Evolutionary conservation across 1,284 basidiomycete species (phyloP).

Genomic region (Microbotryomycetes sp.): DNA sequence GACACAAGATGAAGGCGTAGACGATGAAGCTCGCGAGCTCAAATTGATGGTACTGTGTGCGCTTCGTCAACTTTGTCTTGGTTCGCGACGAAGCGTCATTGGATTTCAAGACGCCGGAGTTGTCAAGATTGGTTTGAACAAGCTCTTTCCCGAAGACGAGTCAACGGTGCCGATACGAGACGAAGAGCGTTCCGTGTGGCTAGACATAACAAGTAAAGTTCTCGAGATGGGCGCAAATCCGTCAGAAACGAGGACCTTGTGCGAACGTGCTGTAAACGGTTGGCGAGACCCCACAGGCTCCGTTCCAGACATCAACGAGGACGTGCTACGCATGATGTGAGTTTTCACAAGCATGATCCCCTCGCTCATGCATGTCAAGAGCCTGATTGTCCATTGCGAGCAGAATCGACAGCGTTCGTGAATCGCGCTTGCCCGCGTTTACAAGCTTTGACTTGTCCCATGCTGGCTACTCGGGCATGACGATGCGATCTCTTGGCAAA

Average conservation of each 20-base stretch:
- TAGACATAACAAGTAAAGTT: background rate
- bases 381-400: background rate
- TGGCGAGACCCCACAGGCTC: background rate
- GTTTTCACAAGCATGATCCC: background rate
- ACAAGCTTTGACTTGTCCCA: constrained; percentile 12
- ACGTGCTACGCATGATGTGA: constrained; percentile 2
- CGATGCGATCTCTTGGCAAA: constrained; percentile 5
- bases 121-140: background rate
- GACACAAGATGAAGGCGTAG: background rate
- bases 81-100: background rate
- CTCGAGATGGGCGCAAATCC: constrained; percentile 7
- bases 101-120: constrained; percentile 6
- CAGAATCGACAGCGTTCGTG: constrained; percentile 7
- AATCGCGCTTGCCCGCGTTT: constrained; percentile 3
- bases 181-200: constrained; percentile 1
- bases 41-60: background rate
- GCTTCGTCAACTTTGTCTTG: background rate
- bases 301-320: background rate
- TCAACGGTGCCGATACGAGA: background rate
- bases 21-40: background rate
- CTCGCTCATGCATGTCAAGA: no score
- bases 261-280: background rate
- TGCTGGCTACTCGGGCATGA: background rate
- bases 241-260: background rate
- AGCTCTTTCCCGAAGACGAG: background rate